Evolutionary conservation across 202 grass and related monocot genomes (phyloP), one percentile per base, ranked within the genome.

Genomic region (Setaria italica): DNA sequence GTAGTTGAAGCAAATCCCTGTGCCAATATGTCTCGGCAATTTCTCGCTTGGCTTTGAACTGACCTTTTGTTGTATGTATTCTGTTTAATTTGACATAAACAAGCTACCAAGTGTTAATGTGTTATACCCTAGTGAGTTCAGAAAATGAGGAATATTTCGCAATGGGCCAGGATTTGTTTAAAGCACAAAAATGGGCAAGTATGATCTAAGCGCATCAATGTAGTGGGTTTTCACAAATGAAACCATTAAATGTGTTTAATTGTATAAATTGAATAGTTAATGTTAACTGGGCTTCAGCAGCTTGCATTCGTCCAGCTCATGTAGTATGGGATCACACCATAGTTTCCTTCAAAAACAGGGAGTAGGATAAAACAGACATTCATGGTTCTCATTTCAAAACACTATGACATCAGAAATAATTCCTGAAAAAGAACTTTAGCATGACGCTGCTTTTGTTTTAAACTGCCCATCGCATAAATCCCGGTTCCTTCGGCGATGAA

Each of bases 1-100:
- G 12, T 75, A 82, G 33, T 33, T 58, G 59, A 74, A 82, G 30
- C 45, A 41, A 21, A 79, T 83, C n/a, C 73, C 33, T 67, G 30
- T 3, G 8, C 1, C 50, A 43, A 7, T 43, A 13, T 2, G 51
- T 74, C 37, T 67, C 75, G 34, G 19, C 7, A 32, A 9, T 59
- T 49, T 69, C 12, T 50, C 11, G 37, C 62, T 70, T 82, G 71
- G 20, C 33, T 48, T 48, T 68, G 69, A 58, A 49, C 70, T 81
- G 11, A 12, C 48, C 67, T 2, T 48, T 29, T 49, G 32, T 46
- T 53, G 35, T 5, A 3, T 15, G 4, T 63, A 51, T 70, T 35
- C 33, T 45, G 7, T 53, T 83, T 51, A 68, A 11, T 34, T 62
- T 69, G 74, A 20, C 47, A 74, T 9, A 68, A 83, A 84, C 6